Conservation (phyloP, 257 asterid genomes). For the Avicennia marina region DNA sequence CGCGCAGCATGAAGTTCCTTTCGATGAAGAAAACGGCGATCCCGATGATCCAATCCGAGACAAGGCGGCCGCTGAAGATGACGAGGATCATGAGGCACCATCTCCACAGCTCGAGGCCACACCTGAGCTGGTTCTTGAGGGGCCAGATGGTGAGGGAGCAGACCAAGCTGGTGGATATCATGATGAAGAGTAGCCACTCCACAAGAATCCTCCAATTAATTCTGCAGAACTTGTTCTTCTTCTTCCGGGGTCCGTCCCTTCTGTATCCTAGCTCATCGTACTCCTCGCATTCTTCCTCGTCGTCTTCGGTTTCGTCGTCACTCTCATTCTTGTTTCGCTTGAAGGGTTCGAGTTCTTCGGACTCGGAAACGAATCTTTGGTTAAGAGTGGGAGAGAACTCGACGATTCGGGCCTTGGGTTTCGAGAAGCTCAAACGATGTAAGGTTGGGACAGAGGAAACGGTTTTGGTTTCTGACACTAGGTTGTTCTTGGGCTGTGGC, state of each 20-base stretch:
- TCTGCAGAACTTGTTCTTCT: conserved; percentile 7
- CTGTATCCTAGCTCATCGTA: conserved; percentile 14
- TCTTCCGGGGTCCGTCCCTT: conserved; percentile 5
- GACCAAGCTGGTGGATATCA: conserved; percentile 31
- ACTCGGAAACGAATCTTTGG: conserved; percentile 7
- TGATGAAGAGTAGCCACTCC: conserved; percentile 37
- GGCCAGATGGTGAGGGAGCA: conserved; percentile 38
- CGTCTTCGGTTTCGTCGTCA: conserved; percentile 16
- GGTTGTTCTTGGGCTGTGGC: neutral
- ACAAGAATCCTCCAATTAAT: conserved; percentile 20
- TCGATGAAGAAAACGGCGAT: conserved; percentile 39
- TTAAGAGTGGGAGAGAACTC: conserved; percentile 28
- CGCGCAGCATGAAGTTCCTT: conserved; percentile 51
- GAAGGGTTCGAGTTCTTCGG: conserved; percentile 16
- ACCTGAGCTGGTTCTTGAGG: conserved; percentile 17
- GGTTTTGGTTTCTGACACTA: conserved; percentile 14
- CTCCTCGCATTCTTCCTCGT: conserved; percentile 22
- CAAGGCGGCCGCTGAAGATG: conserved; percentile 52
- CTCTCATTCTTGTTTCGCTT: conserved; percentile 3
- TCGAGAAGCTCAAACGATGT: conserved; percentile 48
- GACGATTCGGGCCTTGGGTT: conserved; percentile 51
- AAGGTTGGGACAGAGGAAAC: conserved; percentile 22
- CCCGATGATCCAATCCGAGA: conserved; percentile 43
- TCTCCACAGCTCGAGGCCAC: conserved; percentile 44
- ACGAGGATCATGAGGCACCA: conserved; percentile 46